Evolutionary conservation across 352 stramenopile species (phyloP).

Genomic region (Phytophthora sp.): DNA sequence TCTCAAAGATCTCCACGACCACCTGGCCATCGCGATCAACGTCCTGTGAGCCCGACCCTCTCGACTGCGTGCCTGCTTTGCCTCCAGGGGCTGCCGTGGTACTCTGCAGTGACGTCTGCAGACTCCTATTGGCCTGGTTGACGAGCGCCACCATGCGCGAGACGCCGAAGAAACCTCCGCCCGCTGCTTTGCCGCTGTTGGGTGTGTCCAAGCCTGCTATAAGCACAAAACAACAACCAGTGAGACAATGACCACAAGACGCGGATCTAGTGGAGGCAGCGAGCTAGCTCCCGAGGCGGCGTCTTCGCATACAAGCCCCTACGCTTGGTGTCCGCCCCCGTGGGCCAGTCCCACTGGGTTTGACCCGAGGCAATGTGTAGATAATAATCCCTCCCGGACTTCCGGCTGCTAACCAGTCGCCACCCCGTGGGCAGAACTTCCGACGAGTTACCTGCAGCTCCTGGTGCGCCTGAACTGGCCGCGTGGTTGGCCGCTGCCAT

Average conservation of each 20-base stretch:
- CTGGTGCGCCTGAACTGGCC: constrained; percentile 25
- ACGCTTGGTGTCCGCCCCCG: constrained; percentile 69
- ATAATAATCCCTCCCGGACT: constrained; percentile 75
- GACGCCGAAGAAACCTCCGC: constrained; percentile 72
- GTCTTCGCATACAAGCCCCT: constrained; percentile 25
- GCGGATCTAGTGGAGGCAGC: neutral
- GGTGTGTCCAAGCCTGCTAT: constrained; percentile 39
- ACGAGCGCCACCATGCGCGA: constrained; percentile 73
- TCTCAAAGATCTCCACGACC: constrained; percentile 86
- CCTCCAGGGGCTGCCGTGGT: constrained; percentile 34
- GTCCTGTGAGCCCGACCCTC: constrained; percentile 60
- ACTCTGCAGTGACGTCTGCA: constrained; percentile 76
- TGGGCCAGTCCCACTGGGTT: constrained; percentile 74
- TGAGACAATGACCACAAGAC: constrained; percentile 4
- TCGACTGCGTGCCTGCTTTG: constrained; percentile 39
- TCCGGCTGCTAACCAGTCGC: constrained; percentile 71
- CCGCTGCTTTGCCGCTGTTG: constrained; percentile 43
- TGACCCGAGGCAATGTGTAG: constrained; percentile 71
- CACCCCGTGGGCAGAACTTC: constrained; percentile 65
- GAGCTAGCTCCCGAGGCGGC: neutral
- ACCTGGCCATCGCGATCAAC: constrained; percentile 74
- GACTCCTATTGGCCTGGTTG: constrained; percentile 70
- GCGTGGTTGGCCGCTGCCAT: constrained; percentile 45
- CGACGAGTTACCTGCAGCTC: constrained; percentile 36
- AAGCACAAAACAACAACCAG: constrained; percentile 6